Conservation (phyloP, 768 basidiomycete species). For the Calocybe cyanea region DNA sequence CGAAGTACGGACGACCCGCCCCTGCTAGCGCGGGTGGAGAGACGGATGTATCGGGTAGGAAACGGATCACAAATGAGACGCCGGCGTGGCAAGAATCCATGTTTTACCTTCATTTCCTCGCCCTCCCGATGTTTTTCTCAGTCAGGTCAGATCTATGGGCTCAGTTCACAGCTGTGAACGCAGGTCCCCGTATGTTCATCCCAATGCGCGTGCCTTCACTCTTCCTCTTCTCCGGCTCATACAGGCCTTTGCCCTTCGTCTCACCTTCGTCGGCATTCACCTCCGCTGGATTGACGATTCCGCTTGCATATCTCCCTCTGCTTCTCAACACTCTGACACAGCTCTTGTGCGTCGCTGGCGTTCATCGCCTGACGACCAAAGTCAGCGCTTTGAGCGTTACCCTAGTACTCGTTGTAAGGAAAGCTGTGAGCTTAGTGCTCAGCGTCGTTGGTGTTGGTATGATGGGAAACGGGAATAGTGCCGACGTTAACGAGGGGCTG, state of each 20-base stretch:
- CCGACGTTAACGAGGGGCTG: conserved; percentile 35
- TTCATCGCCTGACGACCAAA: conserved; percentile 78
- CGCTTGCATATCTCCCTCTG: conserved; percentile 59
- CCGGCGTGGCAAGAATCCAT: conserved; percentile 81
- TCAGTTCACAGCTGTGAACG: conserved; percentile 42
- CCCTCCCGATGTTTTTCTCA: conserved; percentile 72
- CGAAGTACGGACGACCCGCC: conserved; percentile 31
- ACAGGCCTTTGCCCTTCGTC: too few species aligned
- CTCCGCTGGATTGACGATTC: conserved; percentile 33
- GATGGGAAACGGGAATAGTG: conserved; percentile 16
- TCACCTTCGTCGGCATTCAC: neutral
- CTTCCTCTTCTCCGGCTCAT: conserved; percentile 11
- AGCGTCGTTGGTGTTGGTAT: conserved; percentile 51
- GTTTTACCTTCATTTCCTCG: conserved; percentile 86
- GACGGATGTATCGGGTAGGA: neutral
- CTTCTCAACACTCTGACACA: conserved; percentile 79
- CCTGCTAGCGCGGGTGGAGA: conserved; percentile 10
- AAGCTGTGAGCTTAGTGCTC: conserved; percentile 72
- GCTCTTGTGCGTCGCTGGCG: conserved; percentile 81
- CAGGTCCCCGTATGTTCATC: conserved; percentile 31
- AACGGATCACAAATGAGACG: conserved; percentile 1
- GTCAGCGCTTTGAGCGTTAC: conserved; percentile 76
- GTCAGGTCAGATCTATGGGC: conserved; percentile 47
- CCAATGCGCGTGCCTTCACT: conserved; percentile 18
- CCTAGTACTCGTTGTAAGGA: conserved; percentile 76